Percentiles rank a stretch among this genome's conserved stretches.
Conservation (phyloP, 2,329 filamentous ascomycete species). For the Pseudopithomyces chartarum region DNA sequence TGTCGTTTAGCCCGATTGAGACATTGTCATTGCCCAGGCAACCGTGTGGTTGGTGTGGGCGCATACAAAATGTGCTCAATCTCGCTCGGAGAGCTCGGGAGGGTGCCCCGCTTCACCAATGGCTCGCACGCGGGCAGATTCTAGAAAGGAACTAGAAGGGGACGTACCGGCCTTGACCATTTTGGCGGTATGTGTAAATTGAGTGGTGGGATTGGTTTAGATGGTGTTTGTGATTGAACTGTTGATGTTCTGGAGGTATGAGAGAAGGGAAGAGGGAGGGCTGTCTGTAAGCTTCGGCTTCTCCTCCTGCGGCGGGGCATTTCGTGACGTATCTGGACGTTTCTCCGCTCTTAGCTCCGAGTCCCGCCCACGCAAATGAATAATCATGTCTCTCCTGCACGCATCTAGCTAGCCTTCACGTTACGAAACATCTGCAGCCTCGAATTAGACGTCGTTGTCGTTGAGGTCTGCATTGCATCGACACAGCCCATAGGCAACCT, state of each 20-base stretch:
- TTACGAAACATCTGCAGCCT: too few relatives aligned
- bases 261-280: constrained; percentile 12
- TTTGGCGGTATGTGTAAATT: constrained; percentile 64
- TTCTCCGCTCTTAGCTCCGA: constrained; percentile 18
- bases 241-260: constrained; percentile 17
- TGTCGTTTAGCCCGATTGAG: constrained; percentile 24
- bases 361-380: constrained; percentile 34
- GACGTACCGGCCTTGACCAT: constrained; percentile 98
- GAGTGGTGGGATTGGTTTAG: constrained; percentile 15
- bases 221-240: not conserved
- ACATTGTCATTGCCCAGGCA: constrained; percentile 1
- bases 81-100: constrained; percentile 48
- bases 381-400: constrained; percentile 26
- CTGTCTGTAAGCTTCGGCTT: constrained; percentile 27
- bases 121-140: constrained; percentile 23
- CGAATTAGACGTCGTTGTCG: too few relatives aligned
- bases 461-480: too few relatives aligned
- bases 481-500: too few relatives aligned
- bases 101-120: constrained; percentile 42
- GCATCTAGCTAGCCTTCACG: constrained; percentile 2
- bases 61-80: constrained; percentile 64
- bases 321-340: constrained; percentile 35
- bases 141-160: constrained; percentile 15
- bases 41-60: constrained; percentile 7
- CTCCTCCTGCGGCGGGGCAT: constrained; percentile 35